Evolutionary conservation across 2,329 filamentous ascomycete species (phyloP).

Genomic region (Verticillium longisporum): DNA sequence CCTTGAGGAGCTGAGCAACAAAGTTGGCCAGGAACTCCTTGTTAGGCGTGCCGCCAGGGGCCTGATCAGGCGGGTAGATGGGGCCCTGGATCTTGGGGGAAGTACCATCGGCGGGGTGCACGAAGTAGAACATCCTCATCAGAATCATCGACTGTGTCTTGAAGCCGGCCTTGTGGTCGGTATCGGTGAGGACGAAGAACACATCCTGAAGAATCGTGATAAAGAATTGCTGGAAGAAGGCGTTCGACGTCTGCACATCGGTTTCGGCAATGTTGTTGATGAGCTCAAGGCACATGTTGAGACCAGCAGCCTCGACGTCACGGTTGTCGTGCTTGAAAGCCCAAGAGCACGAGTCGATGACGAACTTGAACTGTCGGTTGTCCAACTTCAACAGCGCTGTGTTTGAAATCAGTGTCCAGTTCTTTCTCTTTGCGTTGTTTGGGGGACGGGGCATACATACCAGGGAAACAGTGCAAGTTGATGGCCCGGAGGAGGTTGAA

Average conservation of each 20-base stretch:
- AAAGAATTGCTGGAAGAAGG: constrained; percentile 98
- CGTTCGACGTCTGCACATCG: constrained; percentile 76
- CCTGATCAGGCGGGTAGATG: constrained; percentile 81
- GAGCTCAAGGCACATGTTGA: constrained; percentile 96
- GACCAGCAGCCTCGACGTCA: constrained; percentile 89
- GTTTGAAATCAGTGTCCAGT: background rate
- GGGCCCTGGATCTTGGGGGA: constrained; percentile 86
- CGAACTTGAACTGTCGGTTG: constrained; percentile 96
- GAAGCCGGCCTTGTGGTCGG: constrained; percentile 97
- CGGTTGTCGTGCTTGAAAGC: constrained; percentile 99
- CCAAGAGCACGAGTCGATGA: constrained; percentile 99
- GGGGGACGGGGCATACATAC: too few relatives aligned
- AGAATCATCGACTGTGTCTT: constrained; percentile 94
- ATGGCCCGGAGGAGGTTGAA: constrained; percentile 95
- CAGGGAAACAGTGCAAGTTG: constrained; percentile 94
- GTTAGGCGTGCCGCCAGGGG: constrained; percentile 76
- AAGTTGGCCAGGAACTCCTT: constrained; percentile 86
- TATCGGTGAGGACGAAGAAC: constrained; percentile 96
- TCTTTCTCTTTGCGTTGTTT: background rate
- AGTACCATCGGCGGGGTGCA: constrained; percentile 62
- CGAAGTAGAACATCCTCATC: constrained; percentile 92
- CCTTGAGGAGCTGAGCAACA: constrained; percentile 75
- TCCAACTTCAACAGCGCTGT: constrained; percentile 85
- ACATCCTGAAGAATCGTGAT: constrained; percentile 93
- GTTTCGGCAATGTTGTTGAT: constrained; percentile 96